Base-by-base conservation (phyloP, 352 stramenopile genomes). In the Pythium brassicae region DNA sequence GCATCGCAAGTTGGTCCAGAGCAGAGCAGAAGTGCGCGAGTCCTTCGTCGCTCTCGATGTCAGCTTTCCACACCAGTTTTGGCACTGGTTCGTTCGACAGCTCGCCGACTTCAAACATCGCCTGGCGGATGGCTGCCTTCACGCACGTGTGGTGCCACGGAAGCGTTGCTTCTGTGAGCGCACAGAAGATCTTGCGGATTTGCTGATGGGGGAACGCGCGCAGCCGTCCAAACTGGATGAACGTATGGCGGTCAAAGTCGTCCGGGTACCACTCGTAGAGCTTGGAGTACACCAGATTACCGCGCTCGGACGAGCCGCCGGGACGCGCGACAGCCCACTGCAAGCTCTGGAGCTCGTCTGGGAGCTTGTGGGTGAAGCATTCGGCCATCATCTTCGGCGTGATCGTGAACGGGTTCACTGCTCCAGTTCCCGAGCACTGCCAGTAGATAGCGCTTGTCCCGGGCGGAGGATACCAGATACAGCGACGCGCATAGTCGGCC, bases 271-370 rank as follows among this genome's bases (percentile, higher is more conserved):
- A 32, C 19, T 72, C 50, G 17, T 47, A 23, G 15, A 72, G 43
- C 4, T 74, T 63, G 0, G 76, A 50, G 47, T 87, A 87, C 19
- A 76, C 58, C 8, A 70, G 15, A 19, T 87, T 89, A 2, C 75
- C 75, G 20, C 75, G 62, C 8, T 50, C n/a, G n/a, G n/a, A 69
- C 9, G 59, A 59, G 3, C 49, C 59, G 11, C 59, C 66, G 29
- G 79, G 76, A 49, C 65, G 75, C n/a, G 23, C 49, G 19, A 82
- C 69, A 27, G 69, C 66, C 79, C 79, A 87, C 35, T 81, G 70
- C 35, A 72, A 57, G 3, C 58, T 37, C 0, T 49, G 9, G 7
- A 54, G 69, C 26, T 39, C 20, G 12, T 2, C 11, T 8, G 74
- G 63, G 23, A 87, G 23, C 9, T 54, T 23, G 1, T 74, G 66